Percentiles rank a stretch among this genome's conserved stretches.
phyloP scores from a whole-genome alignment of 208 protist species.

The Acanthamoeba lenticulata region DNA sequence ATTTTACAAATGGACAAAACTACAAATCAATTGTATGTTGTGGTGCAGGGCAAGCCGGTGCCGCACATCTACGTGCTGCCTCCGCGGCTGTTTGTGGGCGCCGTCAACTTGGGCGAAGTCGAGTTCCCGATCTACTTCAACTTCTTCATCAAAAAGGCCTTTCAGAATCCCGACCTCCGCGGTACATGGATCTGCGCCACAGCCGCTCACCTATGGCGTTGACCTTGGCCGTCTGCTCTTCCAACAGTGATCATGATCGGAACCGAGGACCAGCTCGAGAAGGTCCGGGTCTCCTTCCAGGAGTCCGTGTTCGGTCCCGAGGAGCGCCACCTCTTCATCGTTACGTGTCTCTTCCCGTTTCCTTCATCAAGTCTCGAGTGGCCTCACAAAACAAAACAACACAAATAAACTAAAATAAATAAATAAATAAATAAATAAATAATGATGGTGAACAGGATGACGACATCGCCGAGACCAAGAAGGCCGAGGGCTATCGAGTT shows the following conservation, averaged over 20 bases:
- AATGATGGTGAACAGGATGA: neutral
- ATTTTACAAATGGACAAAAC: neutral
- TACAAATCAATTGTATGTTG: no score
- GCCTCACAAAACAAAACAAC: no score
- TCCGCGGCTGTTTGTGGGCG: conserved; percentile 65
- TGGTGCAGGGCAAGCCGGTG: neutral
- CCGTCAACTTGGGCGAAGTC: conserved; percentile 73
- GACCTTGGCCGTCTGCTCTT: neutral
- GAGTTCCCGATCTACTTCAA: conserved; percentile 82
- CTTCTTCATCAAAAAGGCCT: conserved; percentile 80
- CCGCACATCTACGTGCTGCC: conserved; percentile 76
- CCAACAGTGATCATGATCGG: conserved; percentile 69
- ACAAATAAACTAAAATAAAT: neutral
- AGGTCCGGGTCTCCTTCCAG: conserved; percentile 68
- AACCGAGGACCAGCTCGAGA: conserved; percentile 54
- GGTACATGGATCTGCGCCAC: neutral
- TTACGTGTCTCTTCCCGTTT: neutral
- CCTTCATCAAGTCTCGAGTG: neutral
- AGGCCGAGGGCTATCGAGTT: conserved; percentile 67
- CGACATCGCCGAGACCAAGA: conserved; percentile 42
- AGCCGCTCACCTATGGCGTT: neutral
- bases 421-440: neutral
- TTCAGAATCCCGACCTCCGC: neutral
- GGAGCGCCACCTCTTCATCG: conserved; percentile 65
- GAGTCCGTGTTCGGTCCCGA: conserved; percentile 78